Evolutionary conservation across 2,329 filamentous ascomycete genomes (phyloP).

Genomic region (Pseudopyricularia cyperi): DNA sequence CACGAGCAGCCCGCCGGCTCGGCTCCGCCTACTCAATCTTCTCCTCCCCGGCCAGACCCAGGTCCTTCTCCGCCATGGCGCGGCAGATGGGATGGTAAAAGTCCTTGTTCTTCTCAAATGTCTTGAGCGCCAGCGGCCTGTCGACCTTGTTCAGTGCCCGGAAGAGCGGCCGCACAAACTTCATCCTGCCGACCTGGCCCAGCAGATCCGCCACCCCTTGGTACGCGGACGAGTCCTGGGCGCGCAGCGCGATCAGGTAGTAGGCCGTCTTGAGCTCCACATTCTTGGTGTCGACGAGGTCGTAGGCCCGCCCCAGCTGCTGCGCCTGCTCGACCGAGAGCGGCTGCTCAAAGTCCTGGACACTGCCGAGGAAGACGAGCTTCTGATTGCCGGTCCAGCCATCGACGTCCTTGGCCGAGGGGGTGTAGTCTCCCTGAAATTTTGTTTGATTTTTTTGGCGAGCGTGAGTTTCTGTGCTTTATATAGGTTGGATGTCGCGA

Average conservation of each 20-base stretch:
- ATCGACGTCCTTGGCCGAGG: slow-evolving; percentile 54
- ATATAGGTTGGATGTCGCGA: not conserved
- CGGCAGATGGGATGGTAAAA: slow-evolving; percentile 96
- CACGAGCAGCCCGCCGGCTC: no score
- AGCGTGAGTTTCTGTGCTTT: not conserved
- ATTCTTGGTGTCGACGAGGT: slow-evolving; percentile 62
- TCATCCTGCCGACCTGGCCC: slow-evolving; percentile 83
- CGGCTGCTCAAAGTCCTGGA: slow-evolving; percentile 54
- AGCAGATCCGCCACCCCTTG: slow-evolving; percentile 61
- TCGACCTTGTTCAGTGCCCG: slow-evolving; percentile 64
- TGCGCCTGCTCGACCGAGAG: slow-evolving; percentile 54
- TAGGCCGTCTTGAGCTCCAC: slow-evolving; percentile 77
- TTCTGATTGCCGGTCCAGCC: slow-evolving; percentile 76
- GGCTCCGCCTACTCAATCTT: slow-evolving; percentile 4
- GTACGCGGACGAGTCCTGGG: slow-evolving; percentile 57
- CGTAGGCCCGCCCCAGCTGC: slow-evolving; percentile 63
- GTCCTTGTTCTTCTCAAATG: slow-evolving; percentile 75
- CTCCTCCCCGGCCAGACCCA: slow-evolving; percentile 27
- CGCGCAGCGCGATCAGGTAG: slow-evolving; percentile 65
- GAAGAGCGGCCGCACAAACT: slow-evolving; percentile 85
- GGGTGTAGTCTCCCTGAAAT: slow-evolving; percentile 41
- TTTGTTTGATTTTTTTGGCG: no score
- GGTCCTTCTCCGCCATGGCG: slow-evolving; percentile 75
- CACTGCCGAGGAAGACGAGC: slow-evolving; percentile 75
- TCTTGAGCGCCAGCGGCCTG: slow-evolving; percentile 59